A percentile compares a stretch with the other conserved stretches of the same genome.
These are phyloP conservation scores for Penicillium pulvis DNA, from an alignment of 495 filamentous ascomycete species.

Conservation along the genomic window DNA sequence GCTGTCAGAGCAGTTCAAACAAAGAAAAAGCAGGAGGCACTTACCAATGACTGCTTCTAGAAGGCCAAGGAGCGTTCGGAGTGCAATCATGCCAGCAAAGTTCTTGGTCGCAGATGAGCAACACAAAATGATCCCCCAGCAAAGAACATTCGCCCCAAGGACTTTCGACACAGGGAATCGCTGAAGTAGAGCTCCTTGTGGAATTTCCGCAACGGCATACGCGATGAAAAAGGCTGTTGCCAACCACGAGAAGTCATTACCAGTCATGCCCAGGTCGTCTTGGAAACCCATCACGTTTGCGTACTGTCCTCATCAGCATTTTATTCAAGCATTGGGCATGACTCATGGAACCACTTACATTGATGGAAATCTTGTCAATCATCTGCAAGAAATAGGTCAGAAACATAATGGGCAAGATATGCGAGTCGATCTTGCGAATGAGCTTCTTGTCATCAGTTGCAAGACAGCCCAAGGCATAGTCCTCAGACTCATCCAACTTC, in stretches of 20 bases:
- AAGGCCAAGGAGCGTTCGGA: conserved; percentile 63
- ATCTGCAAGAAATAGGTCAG: conserved; percentile 64
- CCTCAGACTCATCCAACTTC: conserved; percentile 13
- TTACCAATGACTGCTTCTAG: conserved; percentile 63
- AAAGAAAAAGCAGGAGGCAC: conserved; percentile 18
- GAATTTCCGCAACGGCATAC: conserved; percentile 55
- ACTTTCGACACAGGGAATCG: conserved; percentile 53
- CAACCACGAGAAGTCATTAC: conserved; percentile 55
- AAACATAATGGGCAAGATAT: conserved; percentile 60
- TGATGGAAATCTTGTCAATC: conserved; percentile 66
- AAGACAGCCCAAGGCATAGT: conserved; percentile 23
- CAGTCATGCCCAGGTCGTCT: conserved; percentile 47
- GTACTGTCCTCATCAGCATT: conserved; percentile 36
- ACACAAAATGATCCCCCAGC: conserved; percentile 46
- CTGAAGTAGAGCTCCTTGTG: conserved; percentile 38
- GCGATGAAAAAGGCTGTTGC: conserved; percentile 59
- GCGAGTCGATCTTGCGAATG: conserved; percentile 53
- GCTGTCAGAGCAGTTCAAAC: neutral
- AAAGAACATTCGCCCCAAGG: conserved; percentile 50
- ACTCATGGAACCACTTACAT: conserved; percentile 35
- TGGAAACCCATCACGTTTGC: conserved; percentile 59
- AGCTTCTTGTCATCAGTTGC: conserved; percentile 37
- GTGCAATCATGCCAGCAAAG: conserved; percentile 22
- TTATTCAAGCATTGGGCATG: neutral
- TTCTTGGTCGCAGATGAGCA: conserved; percentile 22